Evolutionary conservation across 23 red algal genomes (phyloP), one percentile per base, ranked within the genome.

Genomic region (Chondrus crispus): DNA sequence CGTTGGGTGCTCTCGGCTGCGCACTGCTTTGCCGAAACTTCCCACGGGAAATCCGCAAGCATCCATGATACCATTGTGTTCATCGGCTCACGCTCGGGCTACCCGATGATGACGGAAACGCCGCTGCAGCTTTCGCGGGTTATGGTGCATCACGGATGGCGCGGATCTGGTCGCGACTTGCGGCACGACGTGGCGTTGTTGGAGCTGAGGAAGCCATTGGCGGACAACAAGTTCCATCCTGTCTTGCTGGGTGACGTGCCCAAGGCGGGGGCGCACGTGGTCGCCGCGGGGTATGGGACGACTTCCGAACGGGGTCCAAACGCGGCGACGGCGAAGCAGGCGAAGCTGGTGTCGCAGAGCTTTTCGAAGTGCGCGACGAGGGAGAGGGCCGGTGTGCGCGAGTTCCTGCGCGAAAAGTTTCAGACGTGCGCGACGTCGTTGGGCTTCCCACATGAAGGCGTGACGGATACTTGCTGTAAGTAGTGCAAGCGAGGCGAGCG

Each of bases 391-490:
- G 84, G 43, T 4, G 62, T 52, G 10, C 37, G 51, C 13, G 36
- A 40, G 3, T 9, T 75, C 28, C 46, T 87, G 44, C 35, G 42
- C 9, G 47, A 54, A 35, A 87, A 29, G 43, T 68, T 36, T 54
- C 84, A 70, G 20, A 66, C 74, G 4, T 87, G 84, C 32, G 84
- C 84, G 7, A 66, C 74, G n/a, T 87, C 84, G 11, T 45, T 73
- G 22, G 84, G 84, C 3, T 87, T 52, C 38, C 84, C 84, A 5
- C 24, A 74, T 28, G 51, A 87, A 72, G 84, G 84, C 32, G 74
- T 52, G 43, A 87, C 84, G n/a, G 84, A 87, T 32, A 71, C 84
- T 50, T 87, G 84, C 66, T 66, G 84, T 87, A 87, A 32, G 84
- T 87, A 72, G n/a, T n/a, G n/a, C n/a, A n/a, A n/a, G n/a, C n/a